phyloP scores from a whole-genome alignment of 169 alveolate genomes.

The Plasmodium sp. region DNA sequence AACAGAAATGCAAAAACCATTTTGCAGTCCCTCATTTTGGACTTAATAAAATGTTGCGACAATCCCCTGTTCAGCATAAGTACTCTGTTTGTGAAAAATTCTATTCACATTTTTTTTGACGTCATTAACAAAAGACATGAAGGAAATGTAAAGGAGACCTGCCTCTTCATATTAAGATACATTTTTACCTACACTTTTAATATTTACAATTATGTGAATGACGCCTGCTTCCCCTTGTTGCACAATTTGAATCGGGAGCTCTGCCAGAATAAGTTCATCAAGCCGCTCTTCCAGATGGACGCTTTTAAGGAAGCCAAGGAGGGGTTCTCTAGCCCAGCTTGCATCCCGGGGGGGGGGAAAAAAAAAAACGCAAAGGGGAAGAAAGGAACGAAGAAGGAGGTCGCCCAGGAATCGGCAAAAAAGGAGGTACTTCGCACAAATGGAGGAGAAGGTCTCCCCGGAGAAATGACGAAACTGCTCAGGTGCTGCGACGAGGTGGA shows the following conservation, averaged over 20 bases:
- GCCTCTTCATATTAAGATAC: conserved; percentile 33
- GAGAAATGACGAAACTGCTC: not conserved
- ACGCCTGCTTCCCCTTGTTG: conserved; percentile 35
- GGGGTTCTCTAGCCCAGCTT: not conserved
- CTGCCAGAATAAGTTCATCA: conserved; percentile 21
- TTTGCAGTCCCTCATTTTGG: conserved; percentile 31
- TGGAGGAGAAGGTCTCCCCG: not conserved
- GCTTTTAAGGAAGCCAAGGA: not conserved
- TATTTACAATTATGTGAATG: conserved; percentile 38
- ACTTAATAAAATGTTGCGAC: conserved; percentile 67
- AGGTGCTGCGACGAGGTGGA: conserved; percentile 32
- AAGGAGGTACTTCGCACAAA: not conserved
- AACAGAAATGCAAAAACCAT: conserved; percentile 49
- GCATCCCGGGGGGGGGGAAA: not conserved
- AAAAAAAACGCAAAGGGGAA: not conserved
- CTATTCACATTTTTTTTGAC: conserved; percentile 29
- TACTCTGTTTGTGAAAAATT: conserved; percentile 37
- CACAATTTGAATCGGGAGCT: conserved; percentile 26
- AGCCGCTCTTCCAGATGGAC: conserved; percentile 18
- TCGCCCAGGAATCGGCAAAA: not conserved
- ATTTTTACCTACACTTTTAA: conserved; percentile 54
- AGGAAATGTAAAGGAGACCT: conserved; percentile 39
- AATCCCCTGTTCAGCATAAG: conserved; percentile 66
- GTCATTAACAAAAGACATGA: conserved; percentile 54
- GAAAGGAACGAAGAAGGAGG: not conserved